These are phyloP conservation scores for Psidium friedrichsthalianum DNA, from an alignment of 345 rosid species.

Conservation along the genomic window DNA sequence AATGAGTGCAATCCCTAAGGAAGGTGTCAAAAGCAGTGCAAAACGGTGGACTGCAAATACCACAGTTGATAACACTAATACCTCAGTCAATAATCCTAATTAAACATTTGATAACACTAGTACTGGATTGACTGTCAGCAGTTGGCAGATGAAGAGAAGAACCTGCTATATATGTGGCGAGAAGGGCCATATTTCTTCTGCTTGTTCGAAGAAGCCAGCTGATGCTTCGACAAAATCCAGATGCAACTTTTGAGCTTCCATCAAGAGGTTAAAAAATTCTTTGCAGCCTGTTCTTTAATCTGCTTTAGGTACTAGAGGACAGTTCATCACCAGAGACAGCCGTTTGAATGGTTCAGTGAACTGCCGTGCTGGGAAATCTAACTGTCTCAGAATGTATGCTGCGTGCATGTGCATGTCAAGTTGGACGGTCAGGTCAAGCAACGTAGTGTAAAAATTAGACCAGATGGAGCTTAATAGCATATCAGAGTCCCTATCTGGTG, in stretches of 20 bases:
- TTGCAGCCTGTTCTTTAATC: neutral
- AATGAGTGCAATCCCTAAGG: constrained; percentile 69
- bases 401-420: neutral
- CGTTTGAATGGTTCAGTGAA: neutral
- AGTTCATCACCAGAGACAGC: neutral
- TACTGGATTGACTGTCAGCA: constrained; percentile 5
- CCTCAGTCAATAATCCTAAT: constrained; percentile 1
- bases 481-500: neutral
- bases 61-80: neutral
- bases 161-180: constrained; percentile 71
- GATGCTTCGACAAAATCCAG: neutral
- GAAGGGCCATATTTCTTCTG: constrained; percentile 71
- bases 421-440: neutral
- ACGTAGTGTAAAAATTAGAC: neutral
- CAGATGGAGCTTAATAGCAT: neutral
- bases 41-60: neutral
- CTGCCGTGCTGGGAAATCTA: neutral
- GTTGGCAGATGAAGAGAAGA: constrained; percentile 60
- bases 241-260: neutral
- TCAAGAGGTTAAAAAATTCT: neutral
- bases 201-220: constrained; percentile 36
- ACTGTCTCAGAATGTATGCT: neutral
- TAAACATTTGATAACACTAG: neutral
- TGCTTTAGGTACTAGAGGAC: neutral
- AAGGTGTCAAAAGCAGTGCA: constrained; percentile 1